Percentiles rank a stretch among this genome's conserved stretches.
Evolutionary conservation across 1,284 basidiomycete genomes (phyloP).

Genomic region (Ceratobasidium sp.): DNA sequence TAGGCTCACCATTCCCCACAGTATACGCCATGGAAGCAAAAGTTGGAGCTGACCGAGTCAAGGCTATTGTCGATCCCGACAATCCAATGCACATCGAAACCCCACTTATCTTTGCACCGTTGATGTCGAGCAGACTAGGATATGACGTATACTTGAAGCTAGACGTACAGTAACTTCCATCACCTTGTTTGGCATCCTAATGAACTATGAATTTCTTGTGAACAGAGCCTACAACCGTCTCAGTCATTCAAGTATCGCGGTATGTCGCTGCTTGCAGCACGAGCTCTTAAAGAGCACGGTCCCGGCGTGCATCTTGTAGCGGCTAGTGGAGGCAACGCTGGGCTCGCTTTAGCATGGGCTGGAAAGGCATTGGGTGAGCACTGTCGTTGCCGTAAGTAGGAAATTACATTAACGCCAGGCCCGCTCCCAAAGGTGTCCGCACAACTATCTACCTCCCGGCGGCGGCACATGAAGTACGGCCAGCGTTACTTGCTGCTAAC

Average conservation of each 20-base stretch:
- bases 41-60: not conserved
- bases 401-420: constrained; percentile 53
- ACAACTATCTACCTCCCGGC: constrained; percentile 29
- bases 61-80: constrained; percentile 21
- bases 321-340: constrained; percentile 82
- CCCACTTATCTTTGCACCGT: constrained; percentile 70
- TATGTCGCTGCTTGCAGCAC: constrained; percentile 71
- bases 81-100: constrained; percentile 59
- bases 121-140: constrained; percentile 67
- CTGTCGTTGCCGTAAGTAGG: constrained; percentile 62
- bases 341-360: constrained; percentile 74
- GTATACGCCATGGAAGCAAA: not conserved
- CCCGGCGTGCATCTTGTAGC: constrained; percentile 70
- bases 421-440: constrained; percentile 49
- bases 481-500: constrained; percentile 64
- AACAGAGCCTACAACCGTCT: constrained; percentile 75
- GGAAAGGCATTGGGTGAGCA: constrained; percentile 66
- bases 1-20: not conserved
- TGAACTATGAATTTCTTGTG: not conserved
- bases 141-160: constrained; percentile 74
- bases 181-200: not conserved
- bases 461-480: constrained; percentile 51
- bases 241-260: constrained; percentile 83
- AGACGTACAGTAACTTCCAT: constrained; percentile 62
- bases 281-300: constrained; percentile 66